Conservation (phyloP, 257 asterid genomes). For the Gentiana straminea region DNA sequence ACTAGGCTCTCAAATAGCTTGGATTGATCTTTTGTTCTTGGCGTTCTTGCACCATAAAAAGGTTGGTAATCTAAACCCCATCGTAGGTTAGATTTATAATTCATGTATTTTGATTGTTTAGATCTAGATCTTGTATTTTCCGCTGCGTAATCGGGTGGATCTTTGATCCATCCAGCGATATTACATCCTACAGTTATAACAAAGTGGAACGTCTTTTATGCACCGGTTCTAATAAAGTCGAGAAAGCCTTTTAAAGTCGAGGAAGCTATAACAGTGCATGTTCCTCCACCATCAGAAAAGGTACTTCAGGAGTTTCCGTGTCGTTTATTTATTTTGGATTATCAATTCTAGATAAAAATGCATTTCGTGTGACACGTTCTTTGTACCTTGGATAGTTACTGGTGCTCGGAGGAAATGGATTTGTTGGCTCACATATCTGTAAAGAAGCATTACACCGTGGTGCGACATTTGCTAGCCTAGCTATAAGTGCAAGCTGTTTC, state of each 20-base stretch:
- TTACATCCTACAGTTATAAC: too few relatives aligned
- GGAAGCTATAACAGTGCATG: constrained; percentile 77
- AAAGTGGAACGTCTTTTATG: constrained; percentile 29
- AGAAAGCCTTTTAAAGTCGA: constrained; percentile 40
- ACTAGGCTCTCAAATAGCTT: too few relatives aligned
- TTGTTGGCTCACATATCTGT: constrained; percentile 92
- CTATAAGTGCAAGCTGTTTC: too few relatives aligned
- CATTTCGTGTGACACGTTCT: not conserved
- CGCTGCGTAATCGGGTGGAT: too few relatives aligned
- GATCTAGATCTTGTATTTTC: too few relatives aligned
- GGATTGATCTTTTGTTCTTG: too few relatives aligned
- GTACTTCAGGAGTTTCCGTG: constrained; percentile 25
- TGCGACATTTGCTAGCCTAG: too few relatives aligned
- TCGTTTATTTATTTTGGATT: not conserved
- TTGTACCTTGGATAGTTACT: constrained; percentile 45
- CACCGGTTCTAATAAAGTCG: constrained; percentile 31
- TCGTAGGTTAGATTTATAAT: too few relatives aligned
- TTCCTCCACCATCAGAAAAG: constrained; percentile 84
- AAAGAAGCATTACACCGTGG: constrained; percentile 80
- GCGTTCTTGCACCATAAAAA: too few relatives aligned
- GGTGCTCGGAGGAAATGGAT: constrained; percentile 97
- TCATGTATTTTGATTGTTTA: too few relatives aligned
- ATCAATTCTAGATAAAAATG: not conserved
- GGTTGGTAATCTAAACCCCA: too few relatives aligned
- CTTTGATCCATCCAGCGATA: too few relatives aligned